phyloP scores from a whole-genome alignment of 164 flowering plant species.

The Protea cynaroides region DNA sequence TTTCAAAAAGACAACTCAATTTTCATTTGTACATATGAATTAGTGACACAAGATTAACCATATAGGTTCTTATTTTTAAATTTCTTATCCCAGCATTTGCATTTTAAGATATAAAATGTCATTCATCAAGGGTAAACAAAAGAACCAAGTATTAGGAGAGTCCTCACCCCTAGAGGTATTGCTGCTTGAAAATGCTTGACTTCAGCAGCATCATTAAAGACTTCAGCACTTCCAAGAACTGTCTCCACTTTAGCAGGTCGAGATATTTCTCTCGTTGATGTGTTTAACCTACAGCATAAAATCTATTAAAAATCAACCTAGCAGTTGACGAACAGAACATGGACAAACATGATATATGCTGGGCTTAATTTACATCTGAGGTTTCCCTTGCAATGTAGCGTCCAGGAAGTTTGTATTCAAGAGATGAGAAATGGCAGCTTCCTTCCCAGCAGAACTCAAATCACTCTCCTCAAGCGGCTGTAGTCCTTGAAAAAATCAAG shows the following conservation, averaged over 20 bases:
- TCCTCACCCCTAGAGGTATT: slow-evolving; percentile 39
- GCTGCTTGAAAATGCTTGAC: slow-evolving; percentile 25
- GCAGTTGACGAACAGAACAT: background rate
- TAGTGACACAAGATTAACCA: background rate
- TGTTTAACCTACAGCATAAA: slow-evolving; percentile 43
- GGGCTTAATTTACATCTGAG: slow-evolving; percentile 35
- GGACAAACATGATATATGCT: background rate
- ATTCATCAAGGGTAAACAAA: background rate
- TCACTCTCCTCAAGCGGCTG: slow-evolving; percentile 31
- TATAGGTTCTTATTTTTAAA: background rate
- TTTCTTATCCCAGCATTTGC: background rate
- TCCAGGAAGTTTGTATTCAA: slow-evolving; percentile 18
- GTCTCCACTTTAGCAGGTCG: slow-evolving; percentile 13
- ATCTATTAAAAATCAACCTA: slow-evolving; percentile 2
- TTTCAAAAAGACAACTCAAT: background rate
- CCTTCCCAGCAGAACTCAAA: slow-evolving; percentile 13
- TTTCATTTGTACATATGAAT: background rate
- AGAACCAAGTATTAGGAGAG: background rate
- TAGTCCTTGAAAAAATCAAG: slow-evolving; percentile 43
- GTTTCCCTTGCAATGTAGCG: slow-evolving; percentile 42
- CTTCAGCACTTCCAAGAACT: slow-evolving; percentile 16
- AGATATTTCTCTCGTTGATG: slow-evolving; percentile 23
- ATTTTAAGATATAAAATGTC: background rate
- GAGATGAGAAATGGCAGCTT: slow-evolving; percentile 15
- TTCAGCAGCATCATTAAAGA: slow-evolving; percentile 20